Base-by-base conservation (phyloP, 2,329 filamentous ascomycete species). In the Curvularia spicifera region DNA sequence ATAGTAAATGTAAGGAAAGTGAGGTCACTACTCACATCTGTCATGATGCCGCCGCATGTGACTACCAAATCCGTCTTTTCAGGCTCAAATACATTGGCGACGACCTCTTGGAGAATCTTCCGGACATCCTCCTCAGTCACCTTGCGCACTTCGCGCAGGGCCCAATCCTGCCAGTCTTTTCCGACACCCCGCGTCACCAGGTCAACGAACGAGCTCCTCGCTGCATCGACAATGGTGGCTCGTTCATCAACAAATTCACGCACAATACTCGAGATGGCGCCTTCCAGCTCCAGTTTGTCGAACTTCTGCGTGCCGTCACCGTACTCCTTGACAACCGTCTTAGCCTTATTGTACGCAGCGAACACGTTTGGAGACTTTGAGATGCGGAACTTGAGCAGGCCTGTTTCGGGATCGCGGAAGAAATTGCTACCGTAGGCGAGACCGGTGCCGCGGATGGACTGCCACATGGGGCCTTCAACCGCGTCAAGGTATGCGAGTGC, bases 391-490 rank as follows among this genome's bases (percentile, higher is more conserved):
- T 91, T 89, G 51, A 97, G 80, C 49, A 91, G 86, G 2, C 94
- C 95, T 1, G 87, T 88, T 70, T 95, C 91, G 28, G 91, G 80
- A 71, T 91, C 90, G 45, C 90, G 88, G 44, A 84, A 84, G 72
- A 98, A 96, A 68, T 85, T 87, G 0, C 90, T 89, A 52, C 93
- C 93, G 72, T 99, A 99, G 0, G 95, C 95, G 51, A 98, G 87
- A 44, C 95, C 95, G 43, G 91, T 95, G 55, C 95, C 95, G 46
- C 95, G 91, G 48, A 98, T 91, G 0, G 92, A 91, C 63, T 90
- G 90, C 94, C 95, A 98, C 31, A 99, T 86, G 0, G 95, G 95
- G 0, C 95, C 95, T 77, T 99, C 95, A 18, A 96, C 90, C 0
- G 93, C 89, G 72, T 97, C 93, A 60, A 99, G 89, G 73, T 97